Evolutionary conservation across 176 grass and related monocot species (phyloP), one percentile per base, ranked within the genome.

Genomic region (Lolium rigidum): DNA sequence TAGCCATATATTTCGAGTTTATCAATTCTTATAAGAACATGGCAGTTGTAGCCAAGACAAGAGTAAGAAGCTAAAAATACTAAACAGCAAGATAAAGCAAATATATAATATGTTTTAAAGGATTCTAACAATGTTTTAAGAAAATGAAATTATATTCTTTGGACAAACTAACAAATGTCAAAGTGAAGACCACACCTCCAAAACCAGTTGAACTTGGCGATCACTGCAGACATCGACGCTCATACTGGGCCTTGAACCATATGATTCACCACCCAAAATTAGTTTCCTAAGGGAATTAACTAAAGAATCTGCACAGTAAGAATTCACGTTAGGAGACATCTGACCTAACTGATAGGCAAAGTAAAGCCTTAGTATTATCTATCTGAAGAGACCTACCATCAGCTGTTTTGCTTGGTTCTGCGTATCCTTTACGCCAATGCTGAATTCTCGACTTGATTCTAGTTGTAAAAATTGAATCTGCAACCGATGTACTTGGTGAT

Each of bases 221-320:
- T 94, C 91, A 80, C 86, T 91, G 70, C 93, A 92, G 46, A 98
- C 90, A 91, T 94, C 86, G 54, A 98, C 91, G 37, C 56, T 89
- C 69, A 94, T 80, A 76, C 90, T 95, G 28, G 96, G 96, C 80
- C 96, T 95, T 44, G 91, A 88, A 79, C 93, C 91, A 91, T 94
- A 95, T 67, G 70, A 62, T 80, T 95, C 91, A 55, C 60, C 57
- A 16, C 92, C 90, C 72, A 89, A 83, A 86, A 98, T 89, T 66
- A 98, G 47, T 70, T 87, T 79, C 72, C 88, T 89, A 31, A 98
- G 92, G 37, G 93, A 89, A 59, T 55, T 84, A 61, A 92, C 56
- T 37, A 94, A 78, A 84, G 70, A 81, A 28, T 15, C 93, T 95
- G 81, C 76, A 73, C 54, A 65, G 31, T 48, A 83, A 79, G 35